Percentiles rank a stretch among this genome's conserved stretches.
phyloP scores from a whole-genome alignment of 192 early-diverging fungal genomes.

The Podila minutissima region DNA sequence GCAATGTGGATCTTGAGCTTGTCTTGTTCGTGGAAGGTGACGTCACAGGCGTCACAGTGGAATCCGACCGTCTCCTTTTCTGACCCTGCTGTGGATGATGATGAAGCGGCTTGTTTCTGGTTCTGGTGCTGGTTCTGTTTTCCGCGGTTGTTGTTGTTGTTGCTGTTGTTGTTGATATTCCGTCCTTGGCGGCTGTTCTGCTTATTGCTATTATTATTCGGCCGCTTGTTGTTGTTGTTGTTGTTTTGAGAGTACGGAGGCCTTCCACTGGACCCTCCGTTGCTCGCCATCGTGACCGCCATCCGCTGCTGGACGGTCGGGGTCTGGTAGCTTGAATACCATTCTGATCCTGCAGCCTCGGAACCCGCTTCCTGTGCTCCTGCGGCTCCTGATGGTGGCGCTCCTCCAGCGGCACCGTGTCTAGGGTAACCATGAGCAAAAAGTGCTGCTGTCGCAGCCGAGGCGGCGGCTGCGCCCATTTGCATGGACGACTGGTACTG shows the following conservation, averaged over 20 bases:
- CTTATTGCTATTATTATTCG: neutral
- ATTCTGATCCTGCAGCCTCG: constrained; percentile 3
- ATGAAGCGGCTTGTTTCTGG: neutral
- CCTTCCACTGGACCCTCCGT: neutral
- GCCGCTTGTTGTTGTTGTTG: neutral
- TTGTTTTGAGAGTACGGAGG: neutral
- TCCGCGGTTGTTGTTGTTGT: neutral
- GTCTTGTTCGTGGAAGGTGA: constrained; percentile 41
- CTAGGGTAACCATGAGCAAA: constrained; percentile 11
- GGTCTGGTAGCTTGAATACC: constrained; percentile 34
- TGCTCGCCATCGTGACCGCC: constrained; percentile 25
- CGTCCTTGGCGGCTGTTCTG: constrained; percentile 3
- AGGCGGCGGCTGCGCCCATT: constrained; percentile 40
- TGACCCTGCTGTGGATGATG: neutral
- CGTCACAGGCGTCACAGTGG: constrained; percentile 43
- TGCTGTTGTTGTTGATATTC: neutral
- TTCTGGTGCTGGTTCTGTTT: constrained; percentile 5
- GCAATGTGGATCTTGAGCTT: constrained; percentile 33
- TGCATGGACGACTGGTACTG: constrained; percentile 43
- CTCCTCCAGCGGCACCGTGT: neutral
- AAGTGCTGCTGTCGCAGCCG: constrained; percentile 31
- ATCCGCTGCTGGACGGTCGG: constrained; percentile 16
- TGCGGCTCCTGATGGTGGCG: neutral
- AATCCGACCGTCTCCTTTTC: constrained; percentile 11
- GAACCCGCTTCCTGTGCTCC: neutral